phyloP scores from a whole-genome alignment of 768 basidiomycete species.

The Boletellus sp. region DNA sequence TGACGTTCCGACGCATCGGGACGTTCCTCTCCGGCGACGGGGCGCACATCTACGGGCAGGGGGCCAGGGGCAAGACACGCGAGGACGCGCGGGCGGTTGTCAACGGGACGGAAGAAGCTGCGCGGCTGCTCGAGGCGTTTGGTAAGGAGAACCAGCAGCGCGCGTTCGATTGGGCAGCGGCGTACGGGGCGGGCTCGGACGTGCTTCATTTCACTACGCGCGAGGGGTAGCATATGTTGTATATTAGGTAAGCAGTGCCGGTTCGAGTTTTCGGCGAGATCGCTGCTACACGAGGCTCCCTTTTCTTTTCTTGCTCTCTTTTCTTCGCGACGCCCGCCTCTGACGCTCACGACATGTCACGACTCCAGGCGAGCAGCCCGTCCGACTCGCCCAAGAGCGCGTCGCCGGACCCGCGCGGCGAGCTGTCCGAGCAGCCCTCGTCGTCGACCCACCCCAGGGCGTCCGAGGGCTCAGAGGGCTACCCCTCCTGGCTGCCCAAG shows the following conservation, averaged over 20 bases:
- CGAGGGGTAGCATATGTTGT: conserved; percentile 25
- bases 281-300: conserved; percentile 47
- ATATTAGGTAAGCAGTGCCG: no score
- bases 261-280: no score
- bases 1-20: conserved; percentile 77
- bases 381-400: conserved; percentile 31
- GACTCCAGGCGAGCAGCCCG: conserved; percentile 29
- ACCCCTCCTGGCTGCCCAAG: conserved; percentile 81
- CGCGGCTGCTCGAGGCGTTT: conserved; percentile 56
- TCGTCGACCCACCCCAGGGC: conserved; percentile 32
- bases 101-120: conserved; percentile 46
- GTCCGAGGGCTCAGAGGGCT: conserved; percentile 57
- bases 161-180: conserved; percentile 65
- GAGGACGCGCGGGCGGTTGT: conserved; percentile 54
- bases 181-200: conserved; percentile 67
- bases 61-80: conserved; percentile 59
- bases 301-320: conserved; percentile 25
- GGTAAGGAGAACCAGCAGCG: conserved; percentile 70
- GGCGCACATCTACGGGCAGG: conserved; percentile 66
- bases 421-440: conserved; percentile 34
- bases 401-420: conserved; percentile 26
- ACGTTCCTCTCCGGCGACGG: conserved; percentile 61
- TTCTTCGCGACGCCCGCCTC: conserved; percentile 23
- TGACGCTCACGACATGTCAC: conserved; percentile 37
- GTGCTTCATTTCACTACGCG: conserved; percentile 52